phyloP scores from a whole-genome alignment of 805 yeast genomes.

The Myxozyma geophila region DNA sequence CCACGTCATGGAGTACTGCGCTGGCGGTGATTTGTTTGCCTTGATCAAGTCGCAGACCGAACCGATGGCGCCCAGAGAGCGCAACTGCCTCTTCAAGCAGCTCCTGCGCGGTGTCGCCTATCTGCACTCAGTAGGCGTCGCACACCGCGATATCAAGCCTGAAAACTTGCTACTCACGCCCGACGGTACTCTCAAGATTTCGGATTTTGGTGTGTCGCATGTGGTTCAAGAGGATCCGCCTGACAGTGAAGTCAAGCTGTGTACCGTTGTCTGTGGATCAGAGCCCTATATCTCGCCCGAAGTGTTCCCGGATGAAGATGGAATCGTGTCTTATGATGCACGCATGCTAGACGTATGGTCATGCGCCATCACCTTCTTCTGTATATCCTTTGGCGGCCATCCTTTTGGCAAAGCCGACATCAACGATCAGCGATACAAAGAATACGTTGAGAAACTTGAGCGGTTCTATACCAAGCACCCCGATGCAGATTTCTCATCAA shows the following conservation, averaged over 20 bases:
- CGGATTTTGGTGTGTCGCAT: conserved; percentile 85
- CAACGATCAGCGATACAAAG: conserved; percentile 39
- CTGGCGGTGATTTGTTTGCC: conserved; percentile 83
- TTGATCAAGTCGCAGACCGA: conserved; percentile 71
- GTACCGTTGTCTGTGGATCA: conserved; percentile 82
- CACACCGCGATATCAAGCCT: conserved; percentile 88
- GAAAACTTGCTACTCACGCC: conserved; percentile 79
- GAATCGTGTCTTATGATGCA: conserved; percentile 61
- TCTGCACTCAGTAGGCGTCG: conserved; percentile 89
- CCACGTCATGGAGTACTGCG: conserved; percentile 70
- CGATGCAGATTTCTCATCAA: conserved; percentile 23
- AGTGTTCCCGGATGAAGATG: conserved; percentile 46
- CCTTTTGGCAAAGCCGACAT: conserved; percentile 42
- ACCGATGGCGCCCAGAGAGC: conserved; percentile 79
- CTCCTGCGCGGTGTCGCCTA: conserved; percentile 79
- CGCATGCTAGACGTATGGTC: conserved; percentile 88
- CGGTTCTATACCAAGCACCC: conserved; percentile 31
- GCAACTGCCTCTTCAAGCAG: conserved; percentile 90
- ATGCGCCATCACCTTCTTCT: conserved; percentile 90
- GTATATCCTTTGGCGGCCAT: conserved; percentile 57
- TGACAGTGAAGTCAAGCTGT: conserved; percentile 60
- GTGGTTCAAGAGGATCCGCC: conserved; percentile 55
- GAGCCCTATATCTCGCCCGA: conserved; percentile 93
- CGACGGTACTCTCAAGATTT: conserved; percentile 74
- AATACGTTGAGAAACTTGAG: conserved; percentile 22